Evolutionary conservation across 2,329 filamentous ascomycete species (phyloP), one percentile per base, ranked within the genome.

Genomic region (Zymoseptoria ardabiliae): DNA sequence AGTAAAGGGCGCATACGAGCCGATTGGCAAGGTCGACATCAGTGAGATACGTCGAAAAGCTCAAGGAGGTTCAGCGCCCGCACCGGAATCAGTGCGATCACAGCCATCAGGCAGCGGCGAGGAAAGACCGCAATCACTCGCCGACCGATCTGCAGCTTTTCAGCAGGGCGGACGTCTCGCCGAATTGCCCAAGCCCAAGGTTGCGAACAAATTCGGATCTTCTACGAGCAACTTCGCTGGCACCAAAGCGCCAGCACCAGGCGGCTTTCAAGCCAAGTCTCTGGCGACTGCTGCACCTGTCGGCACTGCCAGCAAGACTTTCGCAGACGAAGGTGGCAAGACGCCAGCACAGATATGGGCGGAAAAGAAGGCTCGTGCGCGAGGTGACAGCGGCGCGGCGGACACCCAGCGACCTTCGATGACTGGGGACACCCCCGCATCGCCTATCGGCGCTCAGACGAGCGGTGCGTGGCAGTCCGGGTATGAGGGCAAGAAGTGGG

Each of bases 331-430:
- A 73, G 92, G 89, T 63, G 94, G 94, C 63, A 99, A 97, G 80
- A 97, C 94, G 4, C 94, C 94, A 6, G 92, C 94, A 28, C 94
- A 99, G 74, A 78, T 96, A 41, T 99, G 94, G 94, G 93, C 93
- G 0, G 94, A 99, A 79, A 96, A 92, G 79, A 97, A 97, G 79
- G 93, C 90, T 45, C 87, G 86, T 61, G 86, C 94, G 73, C 82
- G 87, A 59, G 85, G 82, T 21, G 66, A 74, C 22, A 79, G 74
- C 55, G 86, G 83, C 52, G 78, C 78, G 49, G 77, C 72, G 55
- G 77, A 81, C 54, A 76, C 78, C 25, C 74, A 79, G 55, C 73
- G 78, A 20, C 71, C 82, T 50, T 70, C 74, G 53, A 58, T 53
- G 8, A 59, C 57, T 48, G 63, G 68, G 19, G 51, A 28, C 25